Evolutionary conservation across 2,329 filamentous ascomycete species (phyloP).

Genomic region (Colletotrichum shisoi): DNA sequence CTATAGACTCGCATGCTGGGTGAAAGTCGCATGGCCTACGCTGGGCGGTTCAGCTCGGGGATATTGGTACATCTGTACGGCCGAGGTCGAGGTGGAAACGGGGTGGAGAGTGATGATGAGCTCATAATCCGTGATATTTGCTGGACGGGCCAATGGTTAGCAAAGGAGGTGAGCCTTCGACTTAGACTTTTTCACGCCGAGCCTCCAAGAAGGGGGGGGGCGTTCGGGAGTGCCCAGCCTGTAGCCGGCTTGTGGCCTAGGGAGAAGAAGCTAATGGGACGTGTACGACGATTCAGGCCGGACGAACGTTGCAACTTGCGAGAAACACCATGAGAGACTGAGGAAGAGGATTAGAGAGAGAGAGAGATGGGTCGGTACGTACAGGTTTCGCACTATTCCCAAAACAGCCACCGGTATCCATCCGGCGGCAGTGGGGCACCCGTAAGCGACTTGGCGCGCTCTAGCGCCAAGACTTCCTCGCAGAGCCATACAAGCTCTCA

Average conservation of each 20-base stretch:
- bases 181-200: background rate
- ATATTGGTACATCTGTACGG: background rate
- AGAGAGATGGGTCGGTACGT: background rate
- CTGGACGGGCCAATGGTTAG: background rate
- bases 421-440: background rate
- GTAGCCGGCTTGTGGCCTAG: too few relatives aligned
- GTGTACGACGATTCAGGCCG: background rate
- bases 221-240: background rate
- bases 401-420: constrained; percentile 26
- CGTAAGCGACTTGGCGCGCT: constrained; percentile 33
- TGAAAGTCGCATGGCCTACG: background rate
- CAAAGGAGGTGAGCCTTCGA: background rate
- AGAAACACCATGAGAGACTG: background rate
- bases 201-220: background rate
- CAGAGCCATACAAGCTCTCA: background rate
- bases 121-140: background rate
- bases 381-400: background rate
- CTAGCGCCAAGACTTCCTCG: constrained; percentile 20
- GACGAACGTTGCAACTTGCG: background rate
- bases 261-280: background rate
- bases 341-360: background rate
- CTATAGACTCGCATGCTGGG: constrained; percentile 1
- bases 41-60: constrained; percentile 10
- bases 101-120: background rate
- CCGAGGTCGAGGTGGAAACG: background rate